Evolutionary conservation across 1,284 basidiomycete genomes (phyloP).

Genomic region (Cryptococcus sp.): DNA sequence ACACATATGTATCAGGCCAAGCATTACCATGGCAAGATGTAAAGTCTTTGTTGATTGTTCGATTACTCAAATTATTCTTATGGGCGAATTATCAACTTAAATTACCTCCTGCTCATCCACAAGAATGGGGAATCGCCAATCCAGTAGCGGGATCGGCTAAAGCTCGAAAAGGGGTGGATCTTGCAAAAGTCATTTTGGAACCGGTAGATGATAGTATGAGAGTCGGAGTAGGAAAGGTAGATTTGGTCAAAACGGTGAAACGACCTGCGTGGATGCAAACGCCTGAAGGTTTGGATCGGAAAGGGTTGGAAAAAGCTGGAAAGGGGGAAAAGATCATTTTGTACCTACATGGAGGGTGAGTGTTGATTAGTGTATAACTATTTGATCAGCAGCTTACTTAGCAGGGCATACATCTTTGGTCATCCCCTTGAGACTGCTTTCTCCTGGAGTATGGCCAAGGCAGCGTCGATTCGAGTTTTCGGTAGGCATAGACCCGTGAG

Average conservation of each 20-base stretch:
- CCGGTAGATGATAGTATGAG: neutral
- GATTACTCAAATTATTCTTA: too few relatives aligned
- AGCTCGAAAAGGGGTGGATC: neutral
- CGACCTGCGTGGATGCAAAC: neutral
- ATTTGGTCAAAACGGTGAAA: neutral
- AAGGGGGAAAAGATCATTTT: conserved; percentile 22
- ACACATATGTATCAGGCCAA: too few relatives aligned
- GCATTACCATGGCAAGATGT: too few relatives aligned
- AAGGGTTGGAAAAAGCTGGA: conserved; percentile 7
- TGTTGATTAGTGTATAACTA: neutral
- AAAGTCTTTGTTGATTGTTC: too few relatives aligned
- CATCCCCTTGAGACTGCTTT: neutral
- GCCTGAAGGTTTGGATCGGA: neutral
- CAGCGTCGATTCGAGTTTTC: neutral
- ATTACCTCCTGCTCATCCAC: too few relatives aligned
- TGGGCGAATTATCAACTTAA: too few relatives aligned
- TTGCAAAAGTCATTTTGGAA: neutral
- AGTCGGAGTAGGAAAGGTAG: neutral
- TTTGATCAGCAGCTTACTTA: neutral
- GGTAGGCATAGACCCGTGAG: neutral
- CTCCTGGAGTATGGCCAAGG: neutral
- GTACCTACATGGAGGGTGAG: conserved; percentile 23
- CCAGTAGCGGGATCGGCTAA: neutral
- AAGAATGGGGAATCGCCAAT: neutral
- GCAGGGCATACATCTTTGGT: neutral